Percentiles rank a stretch among this genome's conserved stretches.
phyloP scores from a whole-genome alignment of 2,329 filamentous ascomycete genomes.

The Colletotrichum limetticola region DNA sequence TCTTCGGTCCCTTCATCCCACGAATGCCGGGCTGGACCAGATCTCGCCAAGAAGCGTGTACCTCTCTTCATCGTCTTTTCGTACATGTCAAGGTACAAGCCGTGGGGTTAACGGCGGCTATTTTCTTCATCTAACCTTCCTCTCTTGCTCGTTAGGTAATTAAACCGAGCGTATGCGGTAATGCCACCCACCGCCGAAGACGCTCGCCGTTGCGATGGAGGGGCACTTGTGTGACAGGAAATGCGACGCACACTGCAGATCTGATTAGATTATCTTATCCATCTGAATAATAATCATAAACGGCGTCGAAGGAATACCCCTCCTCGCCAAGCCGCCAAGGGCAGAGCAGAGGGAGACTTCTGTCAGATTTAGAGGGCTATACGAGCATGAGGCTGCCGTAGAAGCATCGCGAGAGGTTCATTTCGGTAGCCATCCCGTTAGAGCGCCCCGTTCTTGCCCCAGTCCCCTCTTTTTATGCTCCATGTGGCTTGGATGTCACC shows the following conservation, averaged over 20 bases:
- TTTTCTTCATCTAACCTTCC: not conserved
- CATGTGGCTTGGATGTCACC: not conserved
- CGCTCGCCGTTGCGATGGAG: not conserved
- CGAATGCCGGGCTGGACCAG: not conserved
- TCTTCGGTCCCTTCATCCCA: not conserved
- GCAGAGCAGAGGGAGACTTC: not conserved
- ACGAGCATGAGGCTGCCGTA: not conserved
- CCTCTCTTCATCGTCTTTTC: not conserved
- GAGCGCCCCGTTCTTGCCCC: conserved; percentile 2
- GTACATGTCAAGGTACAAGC: not conserved
- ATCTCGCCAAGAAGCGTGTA: not conserved
- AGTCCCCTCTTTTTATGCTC: not conserved
- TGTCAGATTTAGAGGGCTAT: not conserved
- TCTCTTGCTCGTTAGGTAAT: conserved; percentile 11
- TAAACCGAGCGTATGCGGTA: conserved; percentile 10
- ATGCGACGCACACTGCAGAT: conserved; percentile 33
- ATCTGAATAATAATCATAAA: conserved; percentile 37
- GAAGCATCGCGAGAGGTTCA: not conserved
- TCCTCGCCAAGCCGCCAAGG: conserved; percentile 23
- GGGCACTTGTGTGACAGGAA: conserved; percentile 10
- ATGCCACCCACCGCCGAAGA: conserved; percentile 7
- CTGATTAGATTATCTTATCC: conserved; percentile 46
- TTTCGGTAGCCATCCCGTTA: not conserved
- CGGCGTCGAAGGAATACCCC: not conserved
- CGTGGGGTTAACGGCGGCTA: conserved; percentile 2